These are phyloP conservation scores for Monilinia fructigena DNA, from an alignment of 2,329 filamentous ascomycete genomes.

Conservation along the genomic window DNA sequence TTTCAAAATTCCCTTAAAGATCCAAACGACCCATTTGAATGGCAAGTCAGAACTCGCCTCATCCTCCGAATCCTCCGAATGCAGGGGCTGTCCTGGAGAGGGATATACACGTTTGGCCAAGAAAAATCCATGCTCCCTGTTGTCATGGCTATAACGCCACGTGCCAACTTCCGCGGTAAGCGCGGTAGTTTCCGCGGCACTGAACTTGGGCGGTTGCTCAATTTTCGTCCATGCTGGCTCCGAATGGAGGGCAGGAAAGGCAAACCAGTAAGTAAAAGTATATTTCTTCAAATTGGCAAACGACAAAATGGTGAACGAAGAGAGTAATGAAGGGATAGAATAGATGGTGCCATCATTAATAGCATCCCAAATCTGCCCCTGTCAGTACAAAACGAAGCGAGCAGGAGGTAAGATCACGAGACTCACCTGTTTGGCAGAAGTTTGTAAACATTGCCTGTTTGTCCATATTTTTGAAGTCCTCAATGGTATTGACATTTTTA, in stretches of 20 bases:
- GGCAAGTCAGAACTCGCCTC: constrained; percentile 43
- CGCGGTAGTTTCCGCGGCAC: constrained; percentile 67
- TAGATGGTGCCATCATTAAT: constrained; percentile 97
- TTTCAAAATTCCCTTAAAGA: constrained; percentile 75
- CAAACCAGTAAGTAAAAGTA: constrained; percentile 97
- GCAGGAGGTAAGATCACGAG: background rate
- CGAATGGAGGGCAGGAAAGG: constrained; percentile 89
- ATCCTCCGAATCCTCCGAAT: constrained; percentile 54
- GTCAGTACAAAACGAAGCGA: constrained; percentile 15
- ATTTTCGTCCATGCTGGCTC: constrained; percentile 75
- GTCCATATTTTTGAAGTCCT: constrained; percentile 85
- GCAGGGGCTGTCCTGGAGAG: constrained; percentile 41
- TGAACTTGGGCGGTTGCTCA: constrained; percentile 52
- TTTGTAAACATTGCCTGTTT: constrained; percentile 77
- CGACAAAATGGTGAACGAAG: constrained; percentile 84
- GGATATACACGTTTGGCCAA: constrained; percentile 72
- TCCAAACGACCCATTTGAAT: constrained; percentile 75
- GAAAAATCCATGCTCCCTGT: constrained; percentile 90
- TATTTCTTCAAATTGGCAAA: constrained; percentile 98
- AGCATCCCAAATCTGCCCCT: constrained; percentile 85
- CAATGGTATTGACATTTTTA: constrained; percentile 93
- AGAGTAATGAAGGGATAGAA: constrained; percentile 85
- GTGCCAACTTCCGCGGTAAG: constrained; percentile 82
- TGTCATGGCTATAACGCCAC: constrained; percentile 80
- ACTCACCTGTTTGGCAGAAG: constrained; percentile 73